A percentile compares a stretch with the other conserved stretches of the same genome.
Conservation (phyloP, 2,329 filamentous ascomycete genomes). For the Ophiobolus disseminans region DNA sequence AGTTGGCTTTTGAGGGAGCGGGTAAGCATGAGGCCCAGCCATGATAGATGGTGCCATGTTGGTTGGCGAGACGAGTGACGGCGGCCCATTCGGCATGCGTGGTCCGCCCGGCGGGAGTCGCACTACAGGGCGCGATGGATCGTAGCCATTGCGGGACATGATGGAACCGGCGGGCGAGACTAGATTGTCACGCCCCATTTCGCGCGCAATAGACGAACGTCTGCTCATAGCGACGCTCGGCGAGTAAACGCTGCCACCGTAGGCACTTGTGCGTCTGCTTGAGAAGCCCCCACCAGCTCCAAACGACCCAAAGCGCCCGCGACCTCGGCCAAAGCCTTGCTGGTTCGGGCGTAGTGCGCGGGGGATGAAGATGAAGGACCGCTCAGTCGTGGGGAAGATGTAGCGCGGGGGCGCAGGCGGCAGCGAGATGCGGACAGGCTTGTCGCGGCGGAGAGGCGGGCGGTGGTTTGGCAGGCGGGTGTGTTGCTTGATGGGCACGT, state of each 20-base stretch:
- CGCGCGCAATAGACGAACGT: slow-evolving; percentile 77
- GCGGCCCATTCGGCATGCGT: slow-evolving; percentile 42
- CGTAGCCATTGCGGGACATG: slow-evolving; percentile 70
- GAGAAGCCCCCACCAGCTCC: slow-evolving; percentile 68
- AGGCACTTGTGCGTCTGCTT: slow-evolving; percentile 80
- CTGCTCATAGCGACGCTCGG: slow-evolving; percentile 89
- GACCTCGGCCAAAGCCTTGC: slow-evolving; percentile 71
- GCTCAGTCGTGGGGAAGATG: slow-evolving; percentile 86
- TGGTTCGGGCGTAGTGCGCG: slow-evolving; percentile 92
- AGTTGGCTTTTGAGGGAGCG: slow-evolving; percentile 61
- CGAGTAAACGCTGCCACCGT: slow-evolving; percentile 80
- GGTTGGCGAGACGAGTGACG: slow-evolving; percentile 41
- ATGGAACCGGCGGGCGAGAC: slow-evolving; percentile 83
- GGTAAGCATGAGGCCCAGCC: slow-evolving; percentile 57
- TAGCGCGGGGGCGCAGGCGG: slow-evolving; percentile 81
- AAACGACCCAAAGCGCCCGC: slow-evolving; percentile 73
- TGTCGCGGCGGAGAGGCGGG: slow-evolving; percentile 91
- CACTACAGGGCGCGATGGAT: slow-evolving; percentile 75
- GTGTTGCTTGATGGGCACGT: slow-evolving; percentile 85
- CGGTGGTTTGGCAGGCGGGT: slow-evolving; percentile 94
- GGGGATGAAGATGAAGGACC: slow-evolving; percentile 98
- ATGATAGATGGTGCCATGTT: slow-evolving; percentile 31
- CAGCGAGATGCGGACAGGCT: slow-evolving; percentile 91
- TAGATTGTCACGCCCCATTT: slow-evolving; percentile 73
- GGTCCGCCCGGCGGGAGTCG: slow-evolving; percentile 73